A percentile compares a stretch with the other conserved stretches of the same genome.
Conservation (phyloP, 305 asterid genomes). For the Solanum aculeatissimum region DNA sequence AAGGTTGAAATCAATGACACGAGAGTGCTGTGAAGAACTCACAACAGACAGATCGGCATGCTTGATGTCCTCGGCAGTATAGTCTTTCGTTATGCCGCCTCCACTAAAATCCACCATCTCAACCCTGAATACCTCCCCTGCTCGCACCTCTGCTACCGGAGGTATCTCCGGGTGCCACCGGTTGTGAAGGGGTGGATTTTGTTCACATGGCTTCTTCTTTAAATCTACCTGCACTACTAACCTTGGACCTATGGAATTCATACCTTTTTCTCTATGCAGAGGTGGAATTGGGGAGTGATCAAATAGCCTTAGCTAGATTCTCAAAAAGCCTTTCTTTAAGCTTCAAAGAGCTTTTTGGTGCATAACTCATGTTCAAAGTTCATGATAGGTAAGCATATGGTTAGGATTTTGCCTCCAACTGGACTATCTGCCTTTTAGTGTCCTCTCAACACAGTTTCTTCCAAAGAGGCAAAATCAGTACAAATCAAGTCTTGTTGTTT, state of each 20-base stretch:
- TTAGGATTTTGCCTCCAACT: neutral
- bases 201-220: constrained; percentile 60
- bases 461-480: neutral
- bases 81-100: constrained; percentile 50
- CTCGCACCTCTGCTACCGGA: constrained; percentile 27
- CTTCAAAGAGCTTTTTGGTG: neutral
- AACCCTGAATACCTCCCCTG: constrained; percentile 59
- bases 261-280: neutral
- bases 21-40: constrained; percentile 15
- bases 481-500: neutral
- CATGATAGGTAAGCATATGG: neutral
- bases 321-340: neutral
- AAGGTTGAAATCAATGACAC: neutral
- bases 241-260: constrained; percentile 33
- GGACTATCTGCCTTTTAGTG: neutral
- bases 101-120: constrained; percentile 84
- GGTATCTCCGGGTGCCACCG: constrained; percentile 55
- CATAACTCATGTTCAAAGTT: neutral
- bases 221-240: constrained; percentile 55
- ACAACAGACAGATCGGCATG: constrained; percentile 42
- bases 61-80: constrained; percentile 56
- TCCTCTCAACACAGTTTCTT: neutral
- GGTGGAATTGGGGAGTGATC: neutral
- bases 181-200: constrained; percentile 43
- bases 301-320: neutral